Conservation (phyloP, 345 rosid genomes). For the Eucalyptus brandiana region DNA sequence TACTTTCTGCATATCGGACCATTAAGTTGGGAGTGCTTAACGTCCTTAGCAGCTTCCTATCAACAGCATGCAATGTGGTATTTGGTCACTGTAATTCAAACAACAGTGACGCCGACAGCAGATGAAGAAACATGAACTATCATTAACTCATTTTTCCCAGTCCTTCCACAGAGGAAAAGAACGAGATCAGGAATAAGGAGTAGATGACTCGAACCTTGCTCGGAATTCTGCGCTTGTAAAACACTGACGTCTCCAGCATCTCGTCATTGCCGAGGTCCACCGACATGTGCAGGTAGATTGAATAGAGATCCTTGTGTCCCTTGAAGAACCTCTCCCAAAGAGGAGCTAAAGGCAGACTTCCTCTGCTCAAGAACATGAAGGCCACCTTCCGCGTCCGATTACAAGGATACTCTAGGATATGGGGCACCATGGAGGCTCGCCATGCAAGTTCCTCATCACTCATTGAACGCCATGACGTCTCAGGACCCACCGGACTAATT, state of each 20-base stretch:
- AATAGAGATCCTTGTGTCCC: conserved; percentile 52
- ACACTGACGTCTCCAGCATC: conserved; percentile 39
- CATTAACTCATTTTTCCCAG: neutral
- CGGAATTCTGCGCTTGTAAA: conserved; percentile 52
- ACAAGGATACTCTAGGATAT: conserved; percentile 22
- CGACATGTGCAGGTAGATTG: conserved; percentile 55
- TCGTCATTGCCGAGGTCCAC: conserved; percentile 17
- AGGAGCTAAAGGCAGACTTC: conserved; percentile 59
- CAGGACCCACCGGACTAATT: neutral
- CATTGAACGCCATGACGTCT: conserved; percentile 13
- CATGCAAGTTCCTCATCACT: conserved; percentile 38
- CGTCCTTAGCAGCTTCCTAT: neutral
- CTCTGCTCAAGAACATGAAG: conserved; percentile 75
- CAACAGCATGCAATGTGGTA: neutral
- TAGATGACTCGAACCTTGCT: conserved; percentile 45
- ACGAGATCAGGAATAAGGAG: neutral
- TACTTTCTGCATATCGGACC: neutral
- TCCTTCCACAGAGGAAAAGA: neutral
- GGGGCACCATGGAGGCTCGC: conserved; percentile 59
- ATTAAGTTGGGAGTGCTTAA: neutral
- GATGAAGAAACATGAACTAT: neutral
- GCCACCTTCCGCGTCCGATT: conserved; percentile 56
- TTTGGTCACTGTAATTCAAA: neutral
- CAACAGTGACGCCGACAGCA: neutral
- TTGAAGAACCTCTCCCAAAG: conserved; percentile 77